Evolutionary conservation across 768 basidiomycete genomes (phyloP).

Genomic region (Leccinum aurantiacum): DNA sequence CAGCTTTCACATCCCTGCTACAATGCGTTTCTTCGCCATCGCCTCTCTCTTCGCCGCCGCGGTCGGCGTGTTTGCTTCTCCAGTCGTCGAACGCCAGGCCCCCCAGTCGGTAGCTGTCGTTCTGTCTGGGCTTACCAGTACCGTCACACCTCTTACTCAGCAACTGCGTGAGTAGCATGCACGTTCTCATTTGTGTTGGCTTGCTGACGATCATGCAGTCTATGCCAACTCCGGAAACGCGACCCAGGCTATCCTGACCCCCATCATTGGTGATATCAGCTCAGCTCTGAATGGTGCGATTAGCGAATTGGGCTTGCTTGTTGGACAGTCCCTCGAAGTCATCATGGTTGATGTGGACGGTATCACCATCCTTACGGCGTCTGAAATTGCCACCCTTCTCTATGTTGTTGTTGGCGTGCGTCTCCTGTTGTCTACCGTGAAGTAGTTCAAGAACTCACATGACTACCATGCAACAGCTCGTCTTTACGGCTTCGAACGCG

Average conservation of each 20-base stretch:
- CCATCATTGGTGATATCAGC: conserved; percentile 10
- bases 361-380: neutral
- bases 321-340: neutral
- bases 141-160: conserved; percentile 10
- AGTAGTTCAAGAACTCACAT: neutral
- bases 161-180: conserved; percentile 8
- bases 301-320: conserved; percentile 4
- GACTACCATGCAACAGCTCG: conserved; percentile 5
- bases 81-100: conserved; percentile 9
- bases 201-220: conserved; percentile 4
- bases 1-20: neutral
- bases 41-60: conserved; percentile 9
- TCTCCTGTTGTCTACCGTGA: neutral
- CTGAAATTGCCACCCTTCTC: conserved; percentile 11
- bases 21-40: conserved; percentile 14
- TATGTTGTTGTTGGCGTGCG: conserved; percentile 3
- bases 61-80: conserved; percentile 10
- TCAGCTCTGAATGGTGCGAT: conserved; percentile 7
- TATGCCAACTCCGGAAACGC: conserved; percentile 14
- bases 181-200: neutral
- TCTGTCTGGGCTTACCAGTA: conserved; percentile 2
- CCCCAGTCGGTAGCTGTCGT: conserved; percentile 8
- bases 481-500: conserved; percentile 4
- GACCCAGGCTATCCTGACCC: conserved; percentile 6
- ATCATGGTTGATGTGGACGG: conserved; percentile 12